Evolutionary conservation across 257 asterid species (phyloP), one percentile per base, ranked within the genome.

Genomic region (Phtheirospermum japonicum): DNA sequence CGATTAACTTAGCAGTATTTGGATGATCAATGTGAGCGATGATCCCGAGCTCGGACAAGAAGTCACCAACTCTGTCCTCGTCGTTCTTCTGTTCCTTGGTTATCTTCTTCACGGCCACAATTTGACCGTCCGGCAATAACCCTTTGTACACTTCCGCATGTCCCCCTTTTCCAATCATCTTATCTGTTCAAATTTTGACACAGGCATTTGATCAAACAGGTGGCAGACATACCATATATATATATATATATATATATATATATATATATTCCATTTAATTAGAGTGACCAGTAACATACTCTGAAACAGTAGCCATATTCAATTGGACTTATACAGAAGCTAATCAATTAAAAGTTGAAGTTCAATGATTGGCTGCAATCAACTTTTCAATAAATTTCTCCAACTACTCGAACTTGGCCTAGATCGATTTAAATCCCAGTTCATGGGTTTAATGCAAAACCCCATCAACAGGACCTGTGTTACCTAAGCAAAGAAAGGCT

Each of bases 81-180:
- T 86, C 83, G 56, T 79, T 80, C 80, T 84, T 92, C 48, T 80
- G 77, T 59, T 68, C 66, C 72, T 81, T 86, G 3, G 65, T 73
- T 9, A 92, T 83, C 71, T 77, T 92, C 82, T 92, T 92, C 63
- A 92, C 98, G 8, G 98, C 98, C 17, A 92, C 95, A 52, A 83
- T 61, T 53, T 83, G 90, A 2, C 97, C 97, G 69, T 89, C 93
- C 30, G 88, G 61, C 50, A 92, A 71, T 52, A 77, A 26, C 48
- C 98, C 98, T 52, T 75, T 84, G 85, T 86, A 92, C 71, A 92
- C 98, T 72, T 83, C 90, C 20, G 98, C 98, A 76, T 86, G 95
- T 2, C 98, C 98, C 6, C 98, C 98, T 82, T 84, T 82, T 39
- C 98, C 98, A 31, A 92, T 71, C 75, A 90, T 63, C 56, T 85